Conservation (phyloP, 148 eudicot genomes). For the Nepenthes mirabilis region DNA sequence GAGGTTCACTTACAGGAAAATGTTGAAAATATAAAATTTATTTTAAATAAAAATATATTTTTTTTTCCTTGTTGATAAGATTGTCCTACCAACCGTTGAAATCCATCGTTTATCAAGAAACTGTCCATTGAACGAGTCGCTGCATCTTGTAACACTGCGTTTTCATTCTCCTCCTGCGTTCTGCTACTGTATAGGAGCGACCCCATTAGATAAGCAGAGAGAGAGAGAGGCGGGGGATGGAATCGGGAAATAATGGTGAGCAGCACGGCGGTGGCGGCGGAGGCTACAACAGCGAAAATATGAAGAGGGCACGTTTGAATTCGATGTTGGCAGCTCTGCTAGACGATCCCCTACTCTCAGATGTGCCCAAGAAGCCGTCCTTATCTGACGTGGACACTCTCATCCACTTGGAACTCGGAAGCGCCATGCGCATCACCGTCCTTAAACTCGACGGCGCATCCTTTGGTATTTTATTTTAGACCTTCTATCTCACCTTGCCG, state of each 20-base stretch:
- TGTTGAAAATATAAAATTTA: too few species aligned
- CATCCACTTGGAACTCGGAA: conserved; percentile 81
- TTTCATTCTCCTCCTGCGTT: too few species aligned
- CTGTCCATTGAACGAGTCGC: too few species aligned
- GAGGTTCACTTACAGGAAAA: too few species aligned
- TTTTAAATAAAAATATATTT: too few species aligned
- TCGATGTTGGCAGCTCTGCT: conserved; percentile 59
- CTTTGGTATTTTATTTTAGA: conserved; percentile 35
- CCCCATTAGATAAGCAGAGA: too few species aligned
- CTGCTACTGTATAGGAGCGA: too few species aligned
- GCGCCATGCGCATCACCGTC: conserved; percentile 86
- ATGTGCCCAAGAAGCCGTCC: conserved; percentile 66
- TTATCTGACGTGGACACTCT: conserved; percentile 78
- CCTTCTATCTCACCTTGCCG: not conserved
- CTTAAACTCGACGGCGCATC: conserved; percentile 65
- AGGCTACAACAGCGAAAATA: conserved; percentile 39
- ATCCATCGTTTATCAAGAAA: too few species aligned
- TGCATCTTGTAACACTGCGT: too few species aligned
- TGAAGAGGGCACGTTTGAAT: conserved; percentile 57
- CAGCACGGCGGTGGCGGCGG: conserved; percentile 1
- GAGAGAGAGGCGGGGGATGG: conserved; percentile 16
- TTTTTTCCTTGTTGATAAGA: too few species aligned
- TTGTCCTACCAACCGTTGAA: too few species aligned
- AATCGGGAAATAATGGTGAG: conserved; percentile 1
- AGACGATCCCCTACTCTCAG: conserved; percentile 64